Evolutionary conservation across 495 filamentous ascomycete species (phyloP), one percentile per base, ranked within the genome.

Genomic region (Pyronema domesticum): DNA sequence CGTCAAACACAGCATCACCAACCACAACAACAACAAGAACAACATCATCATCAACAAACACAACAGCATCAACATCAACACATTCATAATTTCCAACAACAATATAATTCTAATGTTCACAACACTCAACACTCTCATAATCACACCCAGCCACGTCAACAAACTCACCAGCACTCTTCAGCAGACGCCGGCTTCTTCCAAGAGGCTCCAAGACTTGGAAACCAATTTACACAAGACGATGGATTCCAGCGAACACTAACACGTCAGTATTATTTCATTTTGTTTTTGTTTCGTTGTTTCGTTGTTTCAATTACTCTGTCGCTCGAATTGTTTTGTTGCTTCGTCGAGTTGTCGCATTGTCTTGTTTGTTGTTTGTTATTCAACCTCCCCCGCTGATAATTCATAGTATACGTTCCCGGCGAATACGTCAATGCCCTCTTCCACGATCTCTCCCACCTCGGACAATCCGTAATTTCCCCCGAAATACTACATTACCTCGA

Each of bases 121-220:
- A 30, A 30, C 5, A 30, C 23, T 8, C 11, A 42, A 33, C 11
- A 40, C 6, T 14, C 15, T n/a, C 50, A 53, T 5, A 8, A 53
- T 34, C 50, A 8, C 36, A 1, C 15, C 15, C 39, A 43, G 39
- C 39, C 39, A 30, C 23, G 23, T 30, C 23, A 30, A 5, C 23
- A 30, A 30, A 30, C 23, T 30, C 23, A 30, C 23, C 23, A 30
- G 5, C 47, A 50, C 4, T 70, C 73, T n/a, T 71, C 70, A 40
- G 63, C 71, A 36, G 69, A 71, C 57, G 66, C 51, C 18, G 74
- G 74, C 39, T 76, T 76, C 63, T 73, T 76, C 59, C 74, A 76
- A 59, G 53, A 63, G 18, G 53, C 59, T 33, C 74, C 74, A 4
- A 56, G 61, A 1, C 53, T 76, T 51, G 61, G 48, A 42, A 77